These are phyloP conservation scores for Entrophospora sp. DNA, from an alignment of 192 early-diverging fungal genomes.

Conservation along the genomic window DNA sequence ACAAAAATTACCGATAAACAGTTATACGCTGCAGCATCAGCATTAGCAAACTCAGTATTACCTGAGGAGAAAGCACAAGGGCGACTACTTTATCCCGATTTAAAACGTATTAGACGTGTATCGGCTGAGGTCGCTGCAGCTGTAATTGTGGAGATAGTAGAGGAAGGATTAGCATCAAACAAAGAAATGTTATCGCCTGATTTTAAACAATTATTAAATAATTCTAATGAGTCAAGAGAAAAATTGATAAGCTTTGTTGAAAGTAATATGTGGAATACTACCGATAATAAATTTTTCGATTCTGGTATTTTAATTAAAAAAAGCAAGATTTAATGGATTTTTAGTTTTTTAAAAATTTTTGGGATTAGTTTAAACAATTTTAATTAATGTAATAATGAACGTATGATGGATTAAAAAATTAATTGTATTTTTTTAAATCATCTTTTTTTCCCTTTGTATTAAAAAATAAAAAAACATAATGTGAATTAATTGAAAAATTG, in stretches of 20 bases:
- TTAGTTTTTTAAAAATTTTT: no score
- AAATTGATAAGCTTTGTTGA: conserved; percentile 25
- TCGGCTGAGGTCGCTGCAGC: conserved; percentile 73
- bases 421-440: no score
- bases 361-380: no score
- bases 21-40: conserved; percentile 72
- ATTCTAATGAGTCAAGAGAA: background rate
- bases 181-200: conserved; percentile 34
- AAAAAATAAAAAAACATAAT: no score
- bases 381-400: no score
- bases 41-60: conserved; percentile 68
- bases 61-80: conserved; percentile 54
- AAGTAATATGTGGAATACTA: conserved; percentile 43
- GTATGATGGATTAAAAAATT: no score
- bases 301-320: no score
- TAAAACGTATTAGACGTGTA: conserved; percentile 80
- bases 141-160: conserved; percentile 60
- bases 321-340: no score
- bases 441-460: no score
- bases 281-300: background rate
- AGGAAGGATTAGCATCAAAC: conserved; percentile 50
- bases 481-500: no score
- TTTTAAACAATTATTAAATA: background rate
- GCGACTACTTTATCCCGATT: conserved; percentile 76
- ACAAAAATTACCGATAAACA: conserved; percentile 64